Percentiles rank a stretch among this genome's conserved stretches.
phyloP scores from a whole-genome alignment of 2,329 filamentous ascomycete genomes.

The Fusarium pseudograminearum region DNA sequence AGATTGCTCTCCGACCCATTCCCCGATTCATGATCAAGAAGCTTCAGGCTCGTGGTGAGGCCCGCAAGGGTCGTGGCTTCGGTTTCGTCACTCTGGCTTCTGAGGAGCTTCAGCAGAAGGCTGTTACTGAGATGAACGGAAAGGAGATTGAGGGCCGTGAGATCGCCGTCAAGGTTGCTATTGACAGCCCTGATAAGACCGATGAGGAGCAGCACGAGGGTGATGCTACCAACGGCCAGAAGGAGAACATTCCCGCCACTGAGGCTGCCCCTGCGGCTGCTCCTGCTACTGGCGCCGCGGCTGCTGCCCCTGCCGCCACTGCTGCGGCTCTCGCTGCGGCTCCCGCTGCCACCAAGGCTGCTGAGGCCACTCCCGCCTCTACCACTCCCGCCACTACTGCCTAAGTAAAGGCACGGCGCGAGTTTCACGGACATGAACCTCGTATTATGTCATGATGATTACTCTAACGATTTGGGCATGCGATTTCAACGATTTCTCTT shows the following conservation, averaged over 20 bases:
- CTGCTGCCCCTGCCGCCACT: conserved; percentile 45
- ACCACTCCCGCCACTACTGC: conserved; percentile 49
- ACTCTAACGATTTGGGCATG: conserved; percentile 56
- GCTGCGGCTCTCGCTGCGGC: conserved; percentile 35
- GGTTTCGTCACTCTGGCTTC: conserved; percentile 96
- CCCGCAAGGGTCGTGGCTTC: conserved; percentile 98
- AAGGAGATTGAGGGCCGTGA: conserved; percentile 99
- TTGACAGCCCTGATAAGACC: conserved; percentile 98
- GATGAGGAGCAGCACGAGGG: conserved; percentile 77
- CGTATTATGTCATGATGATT: conserved; percentile 48
- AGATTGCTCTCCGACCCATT: conserved; percentile 98
- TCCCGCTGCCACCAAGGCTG: conserved; percentile 29
- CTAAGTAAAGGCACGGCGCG: conserved; percentile 48
- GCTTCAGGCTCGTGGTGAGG: conserved; percentile 96
- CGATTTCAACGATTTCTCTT: conserved; percentile 57
- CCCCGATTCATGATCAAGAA: conserved; percentile 99
- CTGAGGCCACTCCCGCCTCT: conserved; percentile 46
- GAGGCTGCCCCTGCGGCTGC: conserved; percentile 42
- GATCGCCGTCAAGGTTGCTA: conserved; percentile 99
- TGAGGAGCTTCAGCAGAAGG: conserved; percentile 97
- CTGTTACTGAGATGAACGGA: conserved; percentile 97
- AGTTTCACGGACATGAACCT: conserved; percentile 45
- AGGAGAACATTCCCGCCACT: conserved; percentile 50
- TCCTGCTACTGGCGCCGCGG: conserved; percentile 41
- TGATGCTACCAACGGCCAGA: conserved; percentile 59